Conservation (phyloP, 139 green algal genomes). For the Chlorella vulgaris region DNA sequence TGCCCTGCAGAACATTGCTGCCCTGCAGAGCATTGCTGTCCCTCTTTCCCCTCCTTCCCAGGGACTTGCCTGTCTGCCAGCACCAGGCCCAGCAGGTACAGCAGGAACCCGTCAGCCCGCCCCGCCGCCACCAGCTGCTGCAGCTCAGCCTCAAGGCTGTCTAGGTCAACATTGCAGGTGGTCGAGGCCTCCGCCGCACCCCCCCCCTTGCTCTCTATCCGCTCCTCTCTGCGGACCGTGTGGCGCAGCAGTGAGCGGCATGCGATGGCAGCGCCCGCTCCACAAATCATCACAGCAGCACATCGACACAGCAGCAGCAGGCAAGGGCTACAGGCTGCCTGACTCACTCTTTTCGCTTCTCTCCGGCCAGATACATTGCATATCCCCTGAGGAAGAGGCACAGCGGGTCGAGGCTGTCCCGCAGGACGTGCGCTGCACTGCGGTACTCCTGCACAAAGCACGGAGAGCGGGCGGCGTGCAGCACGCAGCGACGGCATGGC, state of each 20-base stretch:
- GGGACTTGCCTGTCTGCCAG: slow-evolving; percentile 58
- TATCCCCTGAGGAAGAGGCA: slow-evolving; percentile 86
- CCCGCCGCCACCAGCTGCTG: slow-evolving; percentile 1
- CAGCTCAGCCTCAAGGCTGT: slow-evolving; percentile 46
- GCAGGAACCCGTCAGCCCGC: slow-evolving; percentile 63
- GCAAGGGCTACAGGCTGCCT: too few relatives aligned
- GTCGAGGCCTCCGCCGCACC: slow-evolving; percentile 2
- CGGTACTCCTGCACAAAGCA: slow-evolving; percentile 71
- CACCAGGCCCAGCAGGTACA: slow-evolving; percentile 84
- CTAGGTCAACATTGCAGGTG: slow-evolving; percentile 65
- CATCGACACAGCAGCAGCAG: background rate
- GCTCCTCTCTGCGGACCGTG: slow-evolving; percentile 74
- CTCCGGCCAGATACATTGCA: slow-evolving; percentile 81
- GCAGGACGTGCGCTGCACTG: slow-evolving; percentile 70
- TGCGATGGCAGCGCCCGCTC: too few relatives aligned
- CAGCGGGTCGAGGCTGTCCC: slow-evolving; percentile 25
- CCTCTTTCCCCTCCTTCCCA: too few relatives aligned
- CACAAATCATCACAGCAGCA: background rate
- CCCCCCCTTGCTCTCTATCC: slow-evolving; percentile 55
- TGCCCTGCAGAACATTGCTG: background rate
- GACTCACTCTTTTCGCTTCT: slow-evolving; percentile 82
- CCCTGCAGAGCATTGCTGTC: background rate
- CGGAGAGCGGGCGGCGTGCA: too few relatives aligned
- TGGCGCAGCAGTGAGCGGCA: too few relatives aligned
- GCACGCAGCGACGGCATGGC: background rate